Percentiles rank a stretch among this genome's conserved stretches.
Evolutionary conservation across 225 moss, liverwort and hornwort genomes (phyloP).

Genomic region (Physcomitrium patens): DNA sequence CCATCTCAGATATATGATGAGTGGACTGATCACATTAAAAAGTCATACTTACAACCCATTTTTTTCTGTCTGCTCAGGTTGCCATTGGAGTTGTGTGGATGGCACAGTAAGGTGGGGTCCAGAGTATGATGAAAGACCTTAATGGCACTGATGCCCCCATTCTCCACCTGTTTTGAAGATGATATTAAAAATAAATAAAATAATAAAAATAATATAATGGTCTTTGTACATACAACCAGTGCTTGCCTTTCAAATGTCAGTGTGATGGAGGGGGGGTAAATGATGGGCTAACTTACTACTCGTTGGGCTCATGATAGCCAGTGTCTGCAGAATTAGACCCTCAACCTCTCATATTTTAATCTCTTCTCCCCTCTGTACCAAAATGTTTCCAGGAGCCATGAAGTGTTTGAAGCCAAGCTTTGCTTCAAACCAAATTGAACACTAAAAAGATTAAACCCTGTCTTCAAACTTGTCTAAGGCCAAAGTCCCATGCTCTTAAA

Average conservation of each 20-base stretch:
- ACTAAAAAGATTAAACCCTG: too few species aligned
- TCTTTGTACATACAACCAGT: not conserved
- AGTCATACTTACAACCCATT: not conserved
- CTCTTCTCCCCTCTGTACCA: too few species aligned
- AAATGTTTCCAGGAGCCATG: too few species aligned
- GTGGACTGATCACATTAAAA: too few species aligned
- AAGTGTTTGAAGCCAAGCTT: too few species aligned
- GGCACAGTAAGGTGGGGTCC: too few species aligned
- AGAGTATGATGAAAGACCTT: conserved; percentile 23
- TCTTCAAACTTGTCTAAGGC: too few species aligned
- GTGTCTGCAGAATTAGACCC: not conserved
- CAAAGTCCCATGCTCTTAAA: too few species aligned
- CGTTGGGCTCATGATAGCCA: not conserved
- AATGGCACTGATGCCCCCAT: not conserved
- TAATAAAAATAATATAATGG: not conserved
- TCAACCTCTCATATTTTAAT: too few species aligned
- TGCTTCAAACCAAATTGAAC: too few species aligned
- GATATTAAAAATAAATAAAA: not conserved
- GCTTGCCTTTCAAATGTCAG: not conserved
- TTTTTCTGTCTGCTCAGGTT: not conserved
- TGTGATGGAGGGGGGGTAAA: conserved; percentile 32
- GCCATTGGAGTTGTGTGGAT: not conserved
- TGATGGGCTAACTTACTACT: conserved; percentile 17
- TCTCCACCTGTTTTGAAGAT: not conserved
- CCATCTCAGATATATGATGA: too few species aligned